Base-by-base conservation (phyloP, 2,329 filamentous ascomycete genomes). In the Blastomyces emzantsi region DNA sequence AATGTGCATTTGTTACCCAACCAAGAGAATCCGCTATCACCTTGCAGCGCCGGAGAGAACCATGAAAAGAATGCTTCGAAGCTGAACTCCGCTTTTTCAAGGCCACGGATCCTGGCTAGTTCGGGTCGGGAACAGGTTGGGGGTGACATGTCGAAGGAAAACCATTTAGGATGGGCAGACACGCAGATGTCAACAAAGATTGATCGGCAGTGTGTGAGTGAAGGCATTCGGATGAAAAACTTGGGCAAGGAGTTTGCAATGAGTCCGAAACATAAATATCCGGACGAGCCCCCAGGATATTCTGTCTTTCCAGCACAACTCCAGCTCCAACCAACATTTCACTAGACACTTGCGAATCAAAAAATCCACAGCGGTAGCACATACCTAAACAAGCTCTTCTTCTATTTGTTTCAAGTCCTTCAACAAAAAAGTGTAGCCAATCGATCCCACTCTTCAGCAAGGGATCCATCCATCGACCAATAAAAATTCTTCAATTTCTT, bases 231-330 rank as follows among this genome's bases (percentile, higher is more conserved):
- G 52, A 43, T 11, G 61, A 62, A 33, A 57, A 9, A 15, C 67
- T 68, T 67, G 64, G 67, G 64, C 66, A 68, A 66, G 65, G 57
- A 30, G 54, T 41, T 65, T 65, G 69, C 22, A 22, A 33, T 15
- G 28, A 51, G 47, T 67, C 66, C 70, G 63, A 73, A 74, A 73
- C 74, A 77, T 77, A 77, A 77, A 77, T 77, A 77, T 69, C 69
- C 61, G 67, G 66, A 67, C 65, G 62, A 65, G 63, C 62, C 71
- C 36, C 74, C 74, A 68, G 66, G 65, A 66, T 62, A 65, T 69
- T 64, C 61, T 65, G 64, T 62, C 66, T 73, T 68, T 69, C 69
- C 71, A 71, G 67, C 70, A 67, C 65, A 63, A 67, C 66, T 63
- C 65, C 65, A 67, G 71, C 74, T 73, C 73, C 73, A 75, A 66